Base-by-base conservation (phyloP, 2,329 filamentous ascomycete genomes). In the Fusarium compactum region DNA sequence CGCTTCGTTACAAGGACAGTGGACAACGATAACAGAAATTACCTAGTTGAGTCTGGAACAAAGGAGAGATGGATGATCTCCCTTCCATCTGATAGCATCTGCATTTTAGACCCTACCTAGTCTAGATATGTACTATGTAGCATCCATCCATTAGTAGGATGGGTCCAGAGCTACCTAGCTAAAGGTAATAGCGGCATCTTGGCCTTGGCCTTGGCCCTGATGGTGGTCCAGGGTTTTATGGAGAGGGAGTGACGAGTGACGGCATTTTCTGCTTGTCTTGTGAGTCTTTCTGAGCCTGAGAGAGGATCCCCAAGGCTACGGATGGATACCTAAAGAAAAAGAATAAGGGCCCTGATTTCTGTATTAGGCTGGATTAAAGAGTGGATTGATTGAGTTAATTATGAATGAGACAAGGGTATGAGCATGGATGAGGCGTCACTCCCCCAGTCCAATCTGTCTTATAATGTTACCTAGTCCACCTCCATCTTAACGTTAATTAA, bases 171-270 rank as follows among this genome's bases (percentile, higher is more conserved):
- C 24, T 66, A 34, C 7, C 8, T 34, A 66, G 62, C 47, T 66
- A 66, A 44, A 58, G 54, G 38, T 46, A 34, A 60, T 72, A 71
- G 73, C 66, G 73, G 70, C 62, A 70, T 52, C 64, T 75, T 71
- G 59, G 63, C 24, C 56, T 46, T 38, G 46, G 32, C 32, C 32
- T 34, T 34, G 16, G 30, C 16, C 16, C 30, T 32, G 16, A 65
- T 69, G 59, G 63, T 55, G 64, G 56, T 29, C 69, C 51, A 71
- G 69, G 71, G 59, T 66, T 59, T 48, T 48, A 70, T 44, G 62
- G 41, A 22, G 45, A 56, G 72, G 74, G 73, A 75, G 71, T 44
- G 62, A 38, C n/a, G 43, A 56, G 72, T 74, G 73, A 75, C 73
- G 73, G 71, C 73, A 75, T 66, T 22, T 27, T 45, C 29, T 53